Percentiles rank a stretch among this genome's conserved stretches.
These are phyloP conservation scores for Podaxis mareebaensis DNA, from an alignment of 768 basidiomycete species.

Conservation along the genomic window DNA sequence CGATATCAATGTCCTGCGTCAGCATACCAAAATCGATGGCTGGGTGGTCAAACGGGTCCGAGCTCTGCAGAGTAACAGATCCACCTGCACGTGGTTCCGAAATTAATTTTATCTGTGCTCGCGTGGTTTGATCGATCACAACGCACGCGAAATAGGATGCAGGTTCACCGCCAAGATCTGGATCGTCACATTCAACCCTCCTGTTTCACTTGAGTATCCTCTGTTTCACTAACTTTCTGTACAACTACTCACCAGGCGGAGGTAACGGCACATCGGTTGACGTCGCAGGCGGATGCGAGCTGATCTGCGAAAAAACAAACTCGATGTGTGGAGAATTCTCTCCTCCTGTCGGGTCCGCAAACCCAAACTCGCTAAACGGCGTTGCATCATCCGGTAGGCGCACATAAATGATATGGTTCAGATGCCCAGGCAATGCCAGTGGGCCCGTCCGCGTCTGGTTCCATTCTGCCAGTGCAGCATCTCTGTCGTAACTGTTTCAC, in stretches of 20 bases:
- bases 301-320: constrained; percentile 15
- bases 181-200: neutral
- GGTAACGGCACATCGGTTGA: neutral
- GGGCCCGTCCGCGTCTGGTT: constrained; percentile 16
- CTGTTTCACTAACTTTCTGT: neutral
- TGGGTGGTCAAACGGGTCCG: constrained; percentile 14
- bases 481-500: neutral
- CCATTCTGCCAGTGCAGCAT: constrained; percentile 16
- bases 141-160: constrained; percentile 7
- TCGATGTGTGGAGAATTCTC: constrained; percentile 18
- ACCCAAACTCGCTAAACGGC: constrained; percentile 7
- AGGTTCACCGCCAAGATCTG: constrained; percentile 7
- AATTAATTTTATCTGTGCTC: neutral
- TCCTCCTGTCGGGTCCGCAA: constrained; percentile 18
- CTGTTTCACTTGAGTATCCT: neutral
- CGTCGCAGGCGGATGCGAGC: neutral
- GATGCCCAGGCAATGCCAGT: constrained; percentile 6
- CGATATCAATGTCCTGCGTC: constrained; percentile 13
- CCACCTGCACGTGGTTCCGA: constrained; percentile 5
- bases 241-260: constrained; percentile 8
- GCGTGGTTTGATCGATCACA: neutral
- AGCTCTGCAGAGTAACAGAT: neutral
- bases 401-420: constrained; percentile 16
- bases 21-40: constrained; percentile 12
- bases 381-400: constrained; percentile 16